Percentiles rank a stretch among this genome's conserved stretches.
These are phyloP conservation scores for Penicillium janthinellum DNA, from an alignment of 2,329 filamentous ascomycete genomes.

Conservation along the genomic window DNA sequence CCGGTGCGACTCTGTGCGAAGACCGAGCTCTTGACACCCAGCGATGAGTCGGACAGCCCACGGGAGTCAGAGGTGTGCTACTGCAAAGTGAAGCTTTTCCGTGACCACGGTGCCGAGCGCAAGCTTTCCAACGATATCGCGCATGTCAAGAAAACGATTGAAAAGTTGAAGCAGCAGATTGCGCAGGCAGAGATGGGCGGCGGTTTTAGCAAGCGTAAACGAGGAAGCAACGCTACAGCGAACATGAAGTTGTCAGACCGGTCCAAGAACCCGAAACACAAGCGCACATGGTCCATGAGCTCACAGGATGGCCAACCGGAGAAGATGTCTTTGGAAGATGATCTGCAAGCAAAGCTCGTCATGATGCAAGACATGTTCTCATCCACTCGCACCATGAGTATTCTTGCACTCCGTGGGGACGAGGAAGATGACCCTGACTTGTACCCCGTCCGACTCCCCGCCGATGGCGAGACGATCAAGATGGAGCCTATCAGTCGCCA, in stretches of 20 bases:
- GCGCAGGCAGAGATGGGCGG: constrained; percentile 68
- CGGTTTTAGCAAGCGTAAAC: constrained; percentile 63
- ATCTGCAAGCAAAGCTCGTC: constrained; percentile 47
- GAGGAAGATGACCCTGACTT: constrained; percentile 49
- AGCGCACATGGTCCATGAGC: constrained; percentile 92
- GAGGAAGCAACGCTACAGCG: constrained; percentile 54
- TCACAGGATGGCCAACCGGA: constrained; percentile 58
- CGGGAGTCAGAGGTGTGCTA: constrained; percentile 75
- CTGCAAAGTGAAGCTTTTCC: constrained; percentile 96
- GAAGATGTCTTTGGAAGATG: constrained; percentile 46
- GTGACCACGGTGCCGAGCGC: constrained; percentile 91
- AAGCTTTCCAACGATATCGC: constrained; percentile 93
- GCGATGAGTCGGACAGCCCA: constrained; percentile 42
- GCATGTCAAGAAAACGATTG: constrained; percentile 94
- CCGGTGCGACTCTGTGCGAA: constrained; percentile 91
- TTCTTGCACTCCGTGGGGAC: constrained; percentile 47
- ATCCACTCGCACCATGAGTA: constrained; percentile 46
- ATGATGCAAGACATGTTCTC: constrained; percentile 52
- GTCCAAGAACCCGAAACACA: constrained; percentile 84
- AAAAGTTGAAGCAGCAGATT: constrained; percentile 94
- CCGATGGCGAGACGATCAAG: constrained; percentile 35
- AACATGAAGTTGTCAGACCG: constrained; percentile 55
- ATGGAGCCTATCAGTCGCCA: constrained; percentile 33
- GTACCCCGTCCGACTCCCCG: constrained; percentile 44
- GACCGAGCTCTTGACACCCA: constrained; percentile 67